Evolutionary conservation across 495 filamentous ascomycete species (phyloP), one percentile per base, ranked within the genome.

Genomic region (Rostrohypoxylon terebratum): DNA sequence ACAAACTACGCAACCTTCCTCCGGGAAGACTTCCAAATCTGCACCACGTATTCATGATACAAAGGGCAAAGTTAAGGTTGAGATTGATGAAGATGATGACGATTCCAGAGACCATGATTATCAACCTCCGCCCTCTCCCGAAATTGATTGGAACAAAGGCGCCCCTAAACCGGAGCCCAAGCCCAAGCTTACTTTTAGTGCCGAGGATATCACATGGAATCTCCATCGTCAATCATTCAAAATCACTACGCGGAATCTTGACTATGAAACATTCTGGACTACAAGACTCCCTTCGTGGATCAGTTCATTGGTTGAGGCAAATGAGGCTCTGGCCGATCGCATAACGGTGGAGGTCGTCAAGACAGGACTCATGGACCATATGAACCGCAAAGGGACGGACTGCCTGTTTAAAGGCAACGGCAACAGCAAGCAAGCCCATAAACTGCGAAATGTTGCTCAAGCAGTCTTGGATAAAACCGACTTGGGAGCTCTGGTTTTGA

Each of bases 311-410:
- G 40, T 69, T 14, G 23, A 67, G 44, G 63, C 45, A 16, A 77
- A 77, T 48, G 21, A 11, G 8, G 36, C 42, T 25, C 1, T 28
- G 16, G 40, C 28, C 20, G 58, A 68, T 44, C 55, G 45, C 20
- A 34, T 75, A 44, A 68, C 59, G 21, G 25, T 61, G 23, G 59
- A 72, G 18, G 66, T 74, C 16, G 63, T 76, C 28, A 65, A 62
- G 36, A 36, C 36, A 33, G 73, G 65, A 14, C 72, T 72, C 33
- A 45, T 33, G 3, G 14, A 51, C 8, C 75, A 72, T 33, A 40
- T 74, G 10, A 58, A 23, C 16, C 57, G 33, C 9, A 71, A 63
- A 21, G 57, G 44, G 31, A 33, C 54, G 40, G 9, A 38, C 1
- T 0, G n/a, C 9, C 63, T 74, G 48, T 50, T 77, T n/a, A 23